Evolutionary conservation across 2,329 filamentous ascomycete genomes (phyloP).

Genomic region (Clonostachys byssicola): DNA sequence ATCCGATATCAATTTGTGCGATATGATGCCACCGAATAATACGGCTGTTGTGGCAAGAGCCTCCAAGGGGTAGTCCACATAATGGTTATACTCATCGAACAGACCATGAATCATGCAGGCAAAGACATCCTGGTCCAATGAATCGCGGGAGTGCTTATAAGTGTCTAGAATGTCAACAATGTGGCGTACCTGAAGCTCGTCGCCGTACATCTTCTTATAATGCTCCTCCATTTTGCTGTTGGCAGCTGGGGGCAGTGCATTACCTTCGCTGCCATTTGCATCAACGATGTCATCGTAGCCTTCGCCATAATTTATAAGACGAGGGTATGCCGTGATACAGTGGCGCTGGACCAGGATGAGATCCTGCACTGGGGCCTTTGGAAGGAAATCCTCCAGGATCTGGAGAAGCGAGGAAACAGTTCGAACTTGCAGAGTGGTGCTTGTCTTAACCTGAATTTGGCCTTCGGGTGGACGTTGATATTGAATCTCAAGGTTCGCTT

Average conservation of each 20-base stretch:
- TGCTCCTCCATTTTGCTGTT: slow-evolving; percentile 94
- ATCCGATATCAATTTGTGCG: slow-evolving; percentile 84
- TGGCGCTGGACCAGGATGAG: slow-evolving; percentile 78
- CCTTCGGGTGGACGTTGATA: slow-evolving; percentile 67
- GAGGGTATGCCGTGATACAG: slow-evolving; percentile 88
- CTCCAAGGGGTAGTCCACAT: slow-evolving; percentile 92
- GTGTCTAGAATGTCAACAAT: slow-evolving; percentile 80
- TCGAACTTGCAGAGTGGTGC: slow-evolving; percentile 75
- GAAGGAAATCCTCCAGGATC: slow-evolving; percentile 69
- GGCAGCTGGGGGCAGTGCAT: slow-evolving; percentile 72
- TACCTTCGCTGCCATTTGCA: slow-evolving; percentile 75
- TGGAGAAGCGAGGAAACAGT: slow-evolving; percentile 79
- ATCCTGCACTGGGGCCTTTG: slow-evolving; percentile 56
- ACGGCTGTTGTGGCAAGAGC: slow-evolving; percentile 94
- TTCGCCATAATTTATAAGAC: slow-evolving; percentile 94
- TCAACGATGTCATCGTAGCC: slow-evolving; percentile 91
- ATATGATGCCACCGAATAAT: slow-evolving; percentile 93
- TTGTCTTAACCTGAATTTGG: slow-evolving; percentile 51
- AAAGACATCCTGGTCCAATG: slow-evolving; percentile 88
- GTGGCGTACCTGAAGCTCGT: slow-evolving; percentile 79
- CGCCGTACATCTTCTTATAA: slow-evolving; percentile 97
- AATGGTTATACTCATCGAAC: slow-evolving; percentile 96
- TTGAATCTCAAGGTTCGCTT: slow-evolving; percentile 75
- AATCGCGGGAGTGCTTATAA: slow-evolving; percentile 83
- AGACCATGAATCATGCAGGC: slow-evolving; percentile 98